Percentiles rank a stretch among this genome's conserved stretches.
These are phyloP conservation scores for Diaporthe citri DNA, from an alignment of 2,329 filamentous ascomycete species.

Conservation along the genomic window DNA sequence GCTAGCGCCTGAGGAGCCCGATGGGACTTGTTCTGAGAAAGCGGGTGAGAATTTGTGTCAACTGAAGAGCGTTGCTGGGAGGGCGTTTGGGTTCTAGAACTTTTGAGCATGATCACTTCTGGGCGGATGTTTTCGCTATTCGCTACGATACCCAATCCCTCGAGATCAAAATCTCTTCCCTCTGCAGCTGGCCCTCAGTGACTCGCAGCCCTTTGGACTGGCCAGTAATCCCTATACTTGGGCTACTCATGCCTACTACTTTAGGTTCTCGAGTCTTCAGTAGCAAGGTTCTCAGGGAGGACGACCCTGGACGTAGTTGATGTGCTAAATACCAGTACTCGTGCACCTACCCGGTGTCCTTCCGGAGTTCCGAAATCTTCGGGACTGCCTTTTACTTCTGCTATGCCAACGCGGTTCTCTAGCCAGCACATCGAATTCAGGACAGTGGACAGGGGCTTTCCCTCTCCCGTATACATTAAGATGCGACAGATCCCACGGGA, in stretches of 20 bases:
- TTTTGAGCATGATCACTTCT: neutral
- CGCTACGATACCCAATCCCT: conserved; percentile 24
- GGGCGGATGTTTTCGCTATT: neutral
- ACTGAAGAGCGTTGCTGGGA: neutral
- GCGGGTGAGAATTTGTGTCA: neutral
- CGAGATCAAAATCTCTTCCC: neutral
- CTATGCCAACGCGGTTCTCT: neutral
- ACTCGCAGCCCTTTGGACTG: neutral
- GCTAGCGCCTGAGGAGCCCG: conserved; percentile 39
- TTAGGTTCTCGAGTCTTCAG: too few relatives aligned
- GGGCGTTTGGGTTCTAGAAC: neutral
- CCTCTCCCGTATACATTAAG: neutral
- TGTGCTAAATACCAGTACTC: neutral
- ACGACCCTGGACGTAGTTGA: neutral
- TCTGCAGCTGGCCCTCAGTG: neutral
- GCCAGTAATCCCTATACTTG: neutral
- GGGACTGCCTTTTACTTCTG: neutral
- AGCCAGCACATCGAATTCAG: neutral
- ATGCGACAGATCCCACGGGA: neutral
- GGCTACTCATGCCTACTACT: neutral
- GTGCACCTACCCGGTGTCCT: neutral
- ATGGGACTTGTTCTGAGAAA: too few relatives aligned
- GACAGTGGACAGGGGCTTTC: neutral
- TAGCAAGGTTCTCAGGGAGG: neutral
- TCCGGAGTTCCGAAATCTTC: neutral